Evolutionary conservation across 257 asterid genomes (phyloP), one percentile per base, ranked within the genome.

Genomic region (Eucommia ulmoides): DNA sequence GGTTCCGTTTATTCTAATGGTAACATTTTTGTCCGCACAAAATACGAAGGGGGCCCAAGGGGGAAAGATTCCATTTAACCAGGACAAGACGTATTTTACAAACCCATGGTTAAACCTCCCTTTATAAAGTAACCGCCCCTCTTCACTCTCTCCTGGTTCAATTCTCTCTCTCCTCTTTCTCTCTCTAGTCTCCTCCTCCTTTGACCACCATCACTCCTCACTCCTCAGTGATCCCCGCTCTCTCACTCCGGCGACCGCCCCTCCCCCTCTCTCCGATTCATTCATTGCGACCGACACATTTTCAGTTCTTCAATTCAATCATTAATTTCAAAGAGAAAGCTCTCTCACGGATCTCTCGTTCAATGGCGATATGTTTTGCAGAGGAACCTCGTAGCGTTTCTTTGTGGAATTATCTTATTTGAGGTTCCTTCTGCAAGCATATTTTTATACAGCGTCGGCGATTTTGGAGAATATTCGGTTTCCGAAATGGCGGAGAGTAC

Each of bases 401-500:
- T 35, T 4, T 35, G 15, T 10, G 11, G n/a, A 35, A 35, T 15
- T 11, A 38, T 4, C n/a, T 18, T 26, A 53, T 1, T 20, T 10
- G 12, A 22, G 16, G 29, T 20, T 20, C 16, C 3, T 20, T 20
- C n/a, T 24, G 29, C 18, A 10, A 3, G 9, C 8, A 8, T 22
- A 11, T 17, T 42, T 20, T 16, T 21, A n/a, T n/a, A n/a, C n/a
- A n/a, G n/a, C n/a, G n/a, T n/a, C n/a, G n/a, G n/a, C n/a, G n/a
- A n/a, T n/a, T n/a, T n/a, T n/a, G n/a, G n/a, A n/a, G n/a, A n/a
- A n/a, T n/a, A n/a, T n/a, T n/a, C n/a, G n/a, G n/a, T n/a, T n/a
- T n/a, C n/a, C n/a, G n/a, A n/a, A 51, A 74, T 74, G 81, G 78
- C 78, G 22, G 81, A 74, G 26, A 51, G 50, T 10, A 38, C 51